phyloP scores from a whole-genome alignment of 2,329 filamentous ascomycete genomes.

The Fusarium avenaceum region DNA sequence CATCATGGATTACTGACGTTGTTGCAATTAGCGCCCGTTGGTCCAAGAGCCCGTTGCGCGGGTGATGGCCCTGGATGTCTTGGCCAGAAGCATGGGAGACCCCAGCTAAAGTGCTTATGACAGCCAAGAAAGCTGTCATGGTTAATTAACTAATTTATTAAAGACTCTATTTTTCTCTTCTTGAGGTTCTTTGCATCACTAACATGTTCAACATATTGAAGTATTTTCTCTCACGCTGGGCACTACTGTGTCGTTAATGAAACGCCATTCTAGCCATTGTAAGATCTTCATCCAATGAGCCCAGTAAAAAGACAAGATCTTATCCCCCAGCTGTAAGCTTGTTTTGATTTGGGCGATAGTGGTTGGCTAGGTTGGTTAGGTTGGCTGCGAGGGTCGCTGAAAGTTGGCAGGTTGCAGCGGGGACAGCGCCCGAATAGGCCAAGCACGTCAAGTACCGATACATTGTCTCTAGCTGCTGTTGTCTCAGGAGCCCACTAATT shows the following conservation, averaged over 20 bases:
- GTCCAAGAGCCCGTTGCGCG: constrained; percentile 34
- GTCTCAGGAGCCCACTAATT: constrained; percentile 41
- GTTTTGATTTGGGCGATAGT: constrained; percentile 14
- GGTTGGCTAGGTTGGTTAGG: constrained; percentile 16
- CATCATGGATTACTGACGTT: constrained; percentile 27
- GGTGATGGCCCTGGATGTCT: constrained; percentile 30
- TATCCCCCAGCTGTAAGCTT: not conserved
- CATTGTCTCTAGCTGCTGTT: constrained; percentile 3
- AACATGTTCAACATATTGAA: not conserved
- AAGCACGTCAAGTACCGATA: constrained; percentile 25
- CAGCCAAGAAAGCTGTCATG: constrained; percentile 14
- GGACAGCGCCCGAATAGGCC: constrained; percentile 34
- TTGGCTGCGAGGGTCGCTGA: constrained; percentile 4
- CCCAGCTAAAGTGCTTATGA: constrained; percentile 12
- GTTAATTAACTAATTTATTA: not conserved
- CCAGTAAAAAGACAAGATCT: constrained; percentile 5
- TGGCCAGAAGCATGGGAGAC: constrained; percentile 20
- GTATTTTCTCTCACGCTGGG: not conserved
- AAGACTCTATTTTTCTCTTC: not conserved
- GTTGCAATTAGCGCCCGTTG: constrained; percentile 13
- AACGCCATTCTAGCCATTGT: constrained; percentile 1
- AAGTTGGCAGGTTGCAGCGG: constrained; percentile 29
- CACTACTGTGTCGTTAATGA: constrained; percentile 1
- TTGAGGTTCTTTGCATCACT: constrained; percentile 8
- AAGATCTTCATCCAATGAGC: constrained; percentile 33